phyloP scores from a whole-genome alignment of 176 grass and related monocot genomes.

The Calamus simplicifolius region DNA sequence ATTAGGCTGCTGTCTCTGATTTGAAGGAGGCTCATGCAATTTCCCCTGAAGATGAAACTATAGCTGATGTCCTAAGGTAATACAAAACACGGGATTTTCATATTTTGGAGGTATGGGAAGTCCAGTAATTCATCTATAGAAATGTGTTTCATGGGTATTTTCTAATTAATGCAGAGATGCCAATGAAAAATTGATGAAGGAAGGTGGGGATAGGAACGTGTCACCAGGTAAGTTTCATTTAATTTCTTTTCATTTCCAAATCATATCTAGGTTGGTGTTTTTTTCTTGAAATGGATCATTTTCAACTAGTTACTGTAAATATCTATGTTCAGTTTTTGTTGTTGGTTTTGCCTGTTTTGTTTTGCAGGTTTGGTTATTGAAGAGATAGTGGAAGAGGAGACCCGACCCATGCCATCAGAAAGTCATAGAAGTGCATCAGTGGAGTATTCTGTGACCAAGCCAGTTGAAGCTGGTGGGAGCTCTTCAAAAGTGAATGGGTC shows the following conservation, averaged over 20 bases:
- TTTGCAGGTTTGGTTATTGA: slow-evolving; percentile 74
- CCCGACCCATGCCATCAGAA: slow-evolving; percentile 22
- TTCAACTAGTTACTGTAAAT: too few species aligned
- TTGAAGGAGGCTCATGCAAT: slow-evolving; percentile 77
- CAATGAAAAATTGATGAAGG: slow-evolving; percentile 34
- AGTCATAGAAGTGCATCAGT: slow-evolving; percentile 38
- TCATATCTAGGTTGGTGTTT: slow-evolving; percentile 2
- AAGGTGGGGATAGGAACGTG: slow-evolving; percentile 25
- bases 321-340: too few species aligned
- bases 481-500: slow-evolving; percentile 16
- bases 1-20: slow-evolving; percentile 76
- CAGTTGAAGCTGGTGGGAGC: slow-evolving; percentile 30
- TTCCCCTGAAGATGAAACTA: slow-evolving; percentile 90
- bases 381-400: slow-evolving; percentile 67
- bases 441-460: slow-evolving; percentile 35
- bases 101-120: background rate
- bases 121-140: background rate
- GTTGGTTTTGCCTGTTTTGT: slow-evolving; percentile 20
- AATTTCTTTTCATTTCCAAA: slow-evolving; percentile 5
- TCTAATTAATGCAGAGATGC: slow-evolving; percentile 35
- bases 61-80: slow-evolving; percentile 80
- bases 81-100: slow-evolving; percentile 4
- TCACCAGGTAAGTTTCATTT: slow-evolving; percentile 28
- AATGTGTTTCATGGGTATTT: background rate
- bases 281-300: too few species aligned